Conservation (phyloP, 179 eudicot species). For the Corrigiola litoralis region DNA sequence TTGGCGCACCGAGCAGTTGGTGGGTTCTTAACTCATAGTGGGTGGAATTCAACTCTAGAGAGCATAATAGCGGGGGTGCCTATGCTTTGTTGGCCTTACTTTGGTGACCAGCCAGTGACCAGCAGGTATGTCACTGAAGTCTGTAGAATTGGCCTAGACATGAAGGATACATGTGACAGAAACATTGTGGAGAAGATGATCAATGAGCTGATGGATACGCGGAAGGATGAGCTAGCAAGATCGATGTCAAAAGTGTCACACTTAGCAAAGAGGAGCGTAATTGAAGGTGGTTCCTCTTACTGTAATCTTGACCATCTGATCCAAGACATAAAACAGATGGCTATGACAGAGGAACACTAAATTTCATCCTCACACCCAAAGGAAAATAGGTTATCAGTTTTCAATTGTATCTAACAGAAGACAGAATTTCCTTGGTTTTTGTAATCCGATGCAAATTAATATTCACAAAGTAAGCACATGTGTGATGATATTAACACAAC, state of each 20-base stretch:
- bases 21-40: slow-evolving; percentile 54
- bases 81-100: slow-evolving; percentile 57
- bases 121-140: slow-evolving; percentile 41
- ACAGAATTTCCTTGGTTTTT: too few relatives aligned
- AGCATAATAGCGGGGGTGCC: slow-evolving; percentile 47
- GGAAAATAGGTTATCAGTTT: too few relatives aligned
- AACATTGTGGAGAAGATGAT: slow-evolving; percentile 28
- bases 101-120: slow-evolving; percentile 46
- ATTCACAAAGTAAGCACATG: too few relatives aligned
- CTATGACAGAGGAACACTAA: not conserved
- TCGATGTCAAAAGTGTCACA: slow-evolving; percentile 12
- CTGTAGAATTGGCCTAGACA: slow-evolving; percentile 49
- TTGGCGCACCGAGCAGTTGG: slow-evolving; percentile 50
- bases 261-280: slow-evolving; percentile 16
- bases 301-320: slow-evolving; percentile 22
- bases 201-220: slow-evolving; percentile 30
- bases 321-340: slow-evolving; percentile 24
- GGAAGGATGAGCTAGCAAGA: slow-evolving; percentile 21
- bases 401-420: too few relatives aligned
- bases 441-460: too few relatives aligned
- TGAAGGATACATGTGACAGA: slow-evolving; percentile 59
- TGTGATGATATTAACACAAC: too few relatives aligned
- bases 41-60: slow-evolving; percentile 64
- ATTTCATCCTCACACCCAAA: not conserved
- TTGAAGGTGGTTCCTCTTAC: slow-evolving; percentile 27